These are phyloP conservation scores for Eucalyptus sp. DNA, from an alignment of 345 rosid genomes.

Conservation along the genomic window DNA sequence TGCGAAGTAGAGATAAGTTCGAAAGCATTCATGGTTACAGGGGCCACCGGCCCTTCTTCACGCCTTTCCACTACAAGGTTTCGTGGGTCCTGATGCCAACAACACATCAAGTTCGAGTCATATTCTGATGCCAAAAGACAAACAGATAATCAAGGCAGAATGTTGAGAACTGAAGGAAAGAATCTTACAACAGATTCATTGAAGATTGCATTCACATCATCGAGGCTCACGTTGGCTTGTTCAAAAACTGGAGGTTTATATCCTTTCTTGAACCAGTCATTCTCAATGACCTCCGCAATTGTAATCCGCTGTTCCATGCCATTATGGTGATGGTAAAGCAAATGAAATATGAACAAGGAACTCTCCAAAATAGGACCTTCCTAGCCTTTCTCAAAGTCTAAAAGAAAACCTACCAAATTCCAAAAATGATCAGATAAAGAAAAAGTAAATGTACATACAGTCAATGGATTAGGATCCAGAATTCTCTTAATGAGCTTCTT, in stretches of 20 bases:
- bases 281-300: conserved; percentile 66
- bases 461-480: conserved; percentile 82
- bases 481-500: conserved; percentile 86
- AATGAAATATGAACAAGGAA: background rate
- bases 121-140: background rate
- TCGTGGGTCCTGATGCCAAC: conserved; percentile 32
- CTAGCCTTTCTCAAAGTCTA: background rate
- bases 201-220: conserved; percentile 78
- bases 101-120: background rate
- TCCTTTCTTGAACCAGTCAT: conserved; percentile 98
- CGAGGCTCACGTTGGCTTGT: conserved; percentile 64
- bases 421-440: background rate
- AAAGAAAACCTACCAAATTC: background rate
- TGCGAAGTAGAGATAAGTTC: conserved; percentile 95
- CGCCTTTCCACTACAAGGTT: conserved; percentile 90
- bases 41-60: conserved; percentile 53
- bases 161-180: background rate
- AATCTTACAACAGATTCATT: conserved; percentile 61
- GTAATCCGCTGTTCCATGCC: conserved; percentile 70
- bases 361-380: background rate
- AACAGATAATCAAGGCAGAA: background rate
- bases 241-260: conserved; percentile 83
- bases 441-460: conserved; percentile 26
- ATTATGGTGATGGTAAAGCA: background rate
- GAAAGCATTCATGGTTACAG: conserved; percentile 93